These are phyloP conservation scores for Pythium aphanidermatum DNA, from an alignment of 352 stramenopile genomes.

Conservation along the genomic window DNA sequence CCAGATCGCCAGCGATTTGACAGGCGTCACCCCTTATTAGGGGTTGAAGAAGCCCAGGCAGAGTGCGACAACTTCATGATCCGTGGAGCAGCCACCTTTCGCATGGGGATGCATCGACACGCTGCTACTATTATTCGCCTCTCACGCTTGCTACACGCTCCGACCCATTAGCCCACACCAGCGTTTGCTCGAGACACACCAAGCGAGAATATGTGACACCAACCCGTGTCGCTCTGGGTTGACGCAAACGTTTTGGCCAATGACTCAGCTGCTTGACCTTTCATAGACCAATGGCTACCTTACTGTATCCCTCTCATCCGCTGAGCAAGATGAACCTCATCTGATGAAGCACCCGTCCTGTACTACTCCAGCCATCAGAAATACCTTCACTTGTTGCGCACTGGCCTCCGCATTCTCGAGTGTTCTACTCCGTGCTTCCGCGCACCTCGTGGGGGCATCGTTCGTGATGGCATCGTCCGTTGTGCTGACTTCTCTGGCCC, in stretches of 20 bases:
- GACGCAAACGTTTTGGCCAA: constrained; percentile 13
- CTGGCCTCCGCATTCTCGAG: no score
- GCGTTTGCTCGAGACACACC: background rate
- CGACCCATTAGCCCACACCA: background rate
- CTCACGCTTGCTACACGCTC: background rate
- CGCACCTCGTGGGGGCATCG: no score
- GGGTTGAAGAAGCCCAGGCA: background rate
- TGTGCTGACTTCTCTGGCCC: no score
- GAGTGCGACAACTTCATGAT: no score
- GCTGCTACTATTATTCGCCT: background rate
- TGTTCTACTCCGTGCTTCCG: no score
- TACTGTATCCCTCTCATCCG: no score
- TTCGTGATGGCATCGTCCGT: no score
- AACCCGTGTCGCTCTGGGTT: constrained; percentile 10
- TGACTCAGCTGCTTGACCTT: constrained; percentile 4
- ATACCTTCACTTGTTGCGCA: no score
- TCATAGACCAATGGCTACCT: constrained; percentile 12
- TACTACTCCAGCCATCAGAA: background rate
- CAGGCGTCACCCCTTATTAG: background rate
- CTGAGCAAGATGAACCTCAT: no score
- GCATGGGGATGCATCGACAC: background rate
- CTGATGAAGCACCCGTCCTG: background rate
- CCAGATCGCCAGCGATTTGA: constrained; percentile 6
- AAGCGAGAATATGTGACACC: constrained; percentile 13
- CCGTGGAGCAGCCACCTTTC: no score